Conservation (phyloP, 352 stramenopile genomes). For the Phytophthora crassamura region DNA sequence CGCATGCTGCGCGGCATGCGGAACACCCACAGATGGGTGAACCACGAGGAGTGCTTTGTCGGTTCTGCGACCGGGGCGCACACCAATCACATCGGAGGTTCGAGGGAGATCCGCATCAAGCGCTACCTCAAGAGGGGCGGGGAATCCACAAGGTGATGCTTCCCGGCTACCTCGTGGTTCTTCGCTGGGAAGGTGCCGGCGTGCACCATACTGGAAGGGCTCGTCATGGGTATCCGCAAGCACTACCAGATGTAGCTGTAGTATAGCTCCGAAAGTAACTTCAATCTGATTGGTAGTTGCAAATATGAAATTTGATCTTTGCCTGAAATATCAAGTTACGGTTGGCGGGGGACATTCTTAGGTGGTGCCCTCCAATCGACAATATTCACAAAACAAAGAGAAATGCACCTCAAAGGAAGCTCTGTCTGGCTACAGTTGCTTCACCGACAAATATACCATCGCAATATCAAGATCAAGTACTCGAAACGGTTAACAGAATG, state of each 20-base stretch:
- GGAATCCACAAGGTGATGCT: slow-evolving; percentile 4
- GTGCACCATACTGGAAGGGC: background rate
- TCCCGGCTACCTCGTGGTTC: slow-evolving; percentile 11
- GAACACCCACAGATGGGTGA: slow-evolving; percentile 19
- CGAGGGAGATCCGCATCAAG: slow-evolving; percentile 24
- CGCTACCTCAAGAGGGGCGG: slow-evolving; percentile 7
- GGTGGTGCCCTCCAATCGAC: no score
- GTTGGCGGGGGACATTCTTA: no score
- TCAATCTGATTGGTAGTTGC: no score
- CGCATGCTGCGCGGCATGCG: slow-evolving; percentile 3
- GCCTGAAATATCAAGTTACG: no score
- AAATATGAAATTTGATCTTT: no score
- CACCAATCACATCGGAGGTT: slow-evolving; percentile 26
- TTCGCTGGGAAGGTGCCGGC: slow-evolving; percentile 1
- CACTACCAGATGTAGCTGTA: slow-evolving; percentile 4
- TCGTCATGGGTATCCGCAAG: background rate
- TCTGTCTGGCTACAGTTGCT: no score
- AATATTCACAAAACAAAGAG: no score
- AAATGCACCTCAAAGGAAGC: no score
- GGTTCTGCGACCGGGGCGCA: slow-evolving; percentile 15
- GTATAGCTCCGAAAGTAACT: no score
- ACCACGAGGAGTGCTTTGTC: slow-evolving; percentile 23
- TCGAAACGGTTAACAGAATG: no score
- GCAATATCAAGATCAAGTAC: no score
- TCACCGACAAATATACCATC: no score